Base-by-base conservation (phyloP, 352 stramenopile genomes). In the Lagenidium giganteum region DNA sequence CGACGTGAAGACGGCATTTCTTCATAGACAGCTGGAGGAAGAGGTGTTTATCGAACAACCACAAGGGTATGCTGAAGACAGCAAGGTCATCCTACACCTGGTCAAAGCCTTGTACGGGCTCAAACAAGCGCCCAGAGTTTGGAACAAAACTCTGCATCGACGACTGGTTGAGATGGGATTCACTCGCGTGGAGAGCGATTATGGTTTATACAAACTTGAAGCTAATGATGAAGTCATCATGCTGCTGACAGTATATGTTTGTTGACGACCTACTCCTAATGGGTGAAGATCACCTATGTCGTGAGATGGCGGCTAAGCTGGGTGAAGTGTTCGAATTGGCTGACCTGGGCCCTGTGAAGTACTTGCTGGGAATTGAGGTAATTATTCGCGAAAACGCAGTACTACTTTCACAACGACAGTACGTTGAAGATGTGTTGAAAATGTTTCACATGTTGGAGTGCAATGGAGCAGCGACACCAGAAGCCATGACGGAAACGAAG, bases 1-100 rank as follows among this genome's bases (percentile, higher is more conserved):
- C 34, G 49, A 68, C 33, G 47, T 64, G 16, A 47, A 54, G 25
- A 59, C 47, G 3, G 54, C 46, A 23, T 64, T 64, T 42, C 35
- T 57, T 18, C 38, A 63, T 27, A 39, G 48, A 7, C 24, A 46
- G 23, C 22, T 62, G 1, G 27, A 61, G 9, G 40, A 61, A 37
- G 43, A 17, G 28, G 35, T 47, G 12, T 44, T 35, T 34, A 51
- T 56, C 41, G 41, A 52, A 13, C 41, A 39, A 25, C 26, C 41
- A 2, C 7, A 7, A 4, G 41, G 41, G 9, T 32, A 20, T 27
- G 28, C 16, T 1, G 12, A 11, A 5, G 25, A 8, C 3, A 21
- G 23, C 9, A 4, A 30, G 17, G 31, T 8, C 24, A 7, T 31
- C 17, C 20, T 55, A 3, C 14, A 27, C 4, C 9, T 55, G 1